Evolutionary conservation across 2,329 filamentous ascomycete species (phyloP).

Genomic region (Aureobasidium sp.): DNA sequence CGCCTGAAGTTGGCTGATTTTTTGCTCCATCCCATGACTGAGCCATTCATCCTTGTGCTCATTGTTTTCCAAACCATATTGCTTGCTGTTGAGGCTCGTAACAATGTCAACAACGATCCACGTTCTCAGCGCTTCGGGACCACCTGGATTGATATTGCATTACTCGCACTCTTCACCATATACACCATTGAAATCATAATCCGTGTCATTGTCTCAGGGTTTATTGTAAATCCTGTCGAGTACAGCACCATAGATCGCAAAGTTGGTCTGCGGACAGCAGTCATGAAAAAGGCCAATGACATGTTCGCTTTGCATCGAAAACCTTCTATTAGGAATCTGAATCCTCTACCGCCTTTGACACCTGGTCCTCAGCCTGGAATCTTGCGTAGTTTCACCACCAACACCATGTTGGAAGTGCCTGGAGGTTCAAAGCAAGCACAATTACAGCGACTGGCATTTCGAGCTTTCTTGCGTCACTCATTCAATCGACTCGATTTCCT

Average conservation of each 20-base stretch:
- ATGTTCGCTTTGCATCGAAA: slow-evolving; percentile 78
- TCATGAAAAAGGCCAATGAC: slow-evolving; percentile 67
- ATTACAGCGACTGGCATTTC: slow-evolving; percentile 75
- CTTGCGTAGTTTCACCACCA: slow-evolving; percentile 32
- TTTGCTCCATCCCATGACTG: slow-evolving; percentile 76
- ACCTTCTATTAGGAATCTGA: slow-evolving; percentile 52
- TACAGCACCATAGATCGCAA: slow-evolving; percentile 85
- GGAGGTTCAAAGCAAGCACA: slow-evolving; percentile 68
- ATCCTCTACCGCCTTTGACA: slow-evolving; percentile 27
- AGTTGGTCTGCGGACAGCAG: slow-evolving; percentile 63
- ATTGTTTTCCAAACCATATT: slow-evolving; percentile 85
- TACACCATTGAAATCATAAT: slow-evolving; percentile 82
- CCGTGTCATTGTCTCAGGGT: slow-evolving; percentile 85
- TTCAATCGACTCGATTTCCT: slow-evolving; percentile 96
- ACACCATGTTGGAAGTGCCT: slow-evolving; percentile 40
- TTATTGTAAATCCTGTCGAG: slow-evolving; percentile 81
- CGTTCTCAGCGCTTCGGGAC: slow-evolving; percentile 61
- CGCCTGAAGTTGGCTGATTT: slow-evolving; percentile 72
- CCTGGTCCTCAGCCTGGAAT: slow-evolving; percentile 22
- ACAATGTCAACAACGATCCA: slow-evolving; percentile 58
- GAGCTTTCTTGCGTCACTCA: slow-evolving; percentile 87
- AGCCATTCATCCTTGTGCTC: slow-evolving; percentile 76
- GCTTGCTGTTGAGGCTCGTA: slow-evolving; percentile 70
- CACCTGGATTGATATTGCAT: slow-evolving; percentile 65
- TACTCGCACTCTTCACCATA: slow-evolving; percentile 76